These are phyloP conservation scores for Arthromyces matolae DNA, from an alignment of 768 basidiomycete genomes.

Conservation along the genomic window DNA sequence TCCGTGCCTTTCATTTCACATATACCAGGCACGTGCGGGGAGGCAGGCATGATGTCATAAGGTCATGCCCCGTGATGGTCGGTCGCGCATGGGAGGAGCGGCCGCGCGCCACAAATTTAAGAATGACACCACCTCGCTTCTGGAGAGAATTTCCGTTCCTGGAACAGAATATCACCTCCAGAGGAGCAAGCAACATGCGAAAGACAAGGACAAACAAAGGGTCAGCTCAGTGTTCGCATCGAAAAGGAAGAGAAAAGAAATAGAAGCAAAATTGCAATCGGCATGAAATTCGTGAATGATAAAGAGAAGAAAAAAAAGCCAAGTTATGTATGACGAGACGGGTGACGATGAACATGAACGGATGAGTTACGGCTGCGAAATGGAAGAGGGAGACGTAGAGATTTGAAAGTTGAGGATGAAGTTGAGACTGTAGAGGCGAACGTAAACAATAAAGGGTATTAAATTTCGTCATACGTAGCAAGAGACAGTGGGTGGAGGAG, in stretches of 20 bases:
- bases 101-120: no score
- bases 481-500: neutral
- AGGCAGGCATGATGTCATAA: no score
- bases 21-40: no score
- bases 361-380: neutral
- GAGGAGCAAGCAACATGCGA: no score
- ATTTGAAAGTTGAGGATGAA: neutral
- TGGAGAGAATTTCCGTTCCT: no score
- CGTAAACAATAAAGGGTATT: constrained; percentile 7
- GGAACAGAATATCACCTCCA: no score
- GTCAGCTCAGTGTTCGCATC: neutral
- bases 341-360: constrained; percentile 1
- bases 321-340: no score
- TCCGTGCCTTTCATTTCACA: no score
- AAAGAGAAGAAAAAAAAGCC: neutral
- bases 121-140: no score
- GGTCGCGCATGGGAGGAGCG: no score
- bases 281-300: constrained; percentile 1
- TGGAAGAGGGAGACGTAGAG: neutral
- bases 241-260: neutral
- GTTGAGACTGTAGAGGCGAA: neutral
- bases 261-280: constrained; percentile 3
- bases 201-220: neutral
- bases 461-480: constrained; percentile 1
- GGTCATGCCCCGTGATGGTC: no score